phyloP scores from a whole-genome alignment of 2,329 filamentous ascomycete species.

The Colletotrichum sp. region DNA sequence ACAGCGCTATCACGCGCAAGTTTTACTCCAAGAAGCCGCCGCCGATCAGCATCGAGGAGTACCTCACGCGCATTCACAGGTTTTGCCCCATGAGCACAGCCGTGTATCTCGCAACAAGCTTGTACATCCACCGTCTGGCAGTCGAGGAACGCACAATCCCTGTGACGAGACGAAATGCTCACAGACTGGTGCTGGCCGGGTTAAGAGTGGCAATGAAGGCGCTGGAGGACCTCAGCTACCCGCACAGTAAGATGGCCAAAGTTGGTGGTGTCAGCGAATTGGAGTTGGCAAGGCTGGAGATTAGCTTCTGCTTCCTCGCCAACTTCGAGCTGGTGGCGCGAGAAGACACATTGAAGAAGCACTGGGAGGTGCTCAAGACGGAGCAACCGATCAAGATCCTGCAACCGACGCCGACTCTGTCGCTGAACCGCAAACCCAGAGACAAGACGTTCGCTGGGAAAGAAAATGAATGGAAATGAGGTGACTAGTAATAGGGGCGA shows the following conservation, averaged over 20 bases:
- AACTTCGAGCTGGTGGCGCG: conserved; percentile 77
- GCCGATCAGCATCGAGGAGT: conserved; percentile 81
- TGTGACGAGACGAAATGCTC: conserved; percentile 83
- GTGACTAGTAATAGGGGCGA: neutral
- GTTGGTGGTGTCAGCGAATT: conserved; percentile 86
- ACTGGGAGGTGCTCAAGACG: conserved; percentile 36
- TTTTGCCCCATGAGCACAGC: conserved; percentile 94
- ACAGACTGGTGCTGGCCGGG: conserved; percentile 83
- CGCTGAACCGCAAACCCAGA: conserved; percentile 22
- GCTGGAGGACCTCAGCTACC: conserved; percentile 89
- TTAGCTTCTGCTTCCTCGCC: conserved; percentile 87
- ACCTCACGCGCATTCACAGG: conserved; percentile 83
- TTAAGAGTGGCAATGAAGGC: conserved; percentile 92
- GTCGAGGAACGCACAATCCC: conserved; percentile 79
- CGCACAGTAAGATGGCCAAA: conserved; percentile 81
- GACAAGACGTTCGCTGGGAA: neutral
- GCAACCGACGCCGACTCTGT: conserved; percentile 27
- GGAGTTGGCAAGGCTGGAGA: conserved; percentile 85
- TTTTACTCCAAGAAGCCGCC: conserved; percentile 92
- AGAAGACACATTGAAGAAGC: conserved; percentile 33
- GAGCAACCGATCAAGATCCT: conserved; percentile 22
- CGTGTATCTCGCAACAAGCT: conserved; percentile 87
- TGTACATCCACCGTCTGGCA: conserved; percentile 85
- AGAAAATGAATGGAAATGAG: conserved; percentile 1
- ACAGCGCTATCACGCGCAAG: conserved; percentile 85